A percentile compares a stretch with the other conserved stretches of the same genome.
phyloP scores from a whole-genome alignment of 2,329 filamentous ascomycete genomes.

The Colletotrichum sp. region DNA sequence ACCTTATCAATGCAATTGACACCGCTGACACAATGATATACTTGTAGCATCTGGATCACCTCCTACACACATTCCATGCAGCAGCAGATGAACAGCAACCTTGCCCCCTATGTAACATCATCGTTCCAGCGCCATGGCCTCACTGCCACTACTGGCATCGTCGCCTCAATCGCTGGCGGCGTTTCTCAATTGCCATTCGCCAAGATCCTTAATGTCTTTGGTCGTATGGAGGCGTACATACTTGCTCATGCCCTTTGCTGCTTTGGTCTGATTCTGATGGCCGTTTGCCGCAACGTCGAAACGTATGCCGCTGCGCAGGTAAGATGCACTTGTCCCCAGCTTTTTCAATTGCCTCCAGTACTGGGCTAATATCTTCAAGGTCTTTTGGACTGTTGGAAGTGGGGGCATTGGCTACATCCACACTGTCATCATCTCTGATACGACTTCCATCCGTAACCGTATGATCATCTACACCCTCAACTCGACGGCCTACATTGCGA shows the following conservation, averaged over 20 bases:
- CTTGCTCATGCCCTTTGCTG: constrained; percentile 37
- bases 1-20: accelerated
- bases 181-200: constrained; percentile 37
- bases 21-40: not conserved
- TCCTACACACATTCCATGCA: constrained; percentile 47
- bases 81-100: constrained; percentile 36
- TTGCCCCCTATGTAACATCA: constrained; percentile 36
- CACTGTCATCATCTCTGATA: constrained; percentile 36
- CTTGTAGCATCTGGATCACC: constrained; percentile 45
- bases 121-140: constrained; percentile 51
- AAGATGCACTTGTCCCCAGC: not conserved
- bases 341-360: accelerated
- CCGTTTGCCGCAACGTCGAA: constrained; percentile 54
- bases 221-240: constrained; percentile 38
- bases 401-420: constrained; percentile 31
- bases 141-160: constrained; percentile 47
- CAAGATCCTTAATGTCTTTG: constrained; percentile 43
- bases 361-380: constrained; percentile 24
- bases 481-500: constrained; percentile 40
- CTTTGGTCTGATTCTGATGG: constrained; percentile 57
- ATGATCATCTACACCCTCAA: constrained; percentile 35
- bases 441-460: constrained; percentile 32
- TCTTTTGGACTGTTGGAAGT: constrained; percentile 62
- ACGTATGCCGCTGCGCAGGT: constrained; percentile 44
- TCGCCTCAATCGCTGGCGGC: constrained; percentile 38